A percentile compares a stretch with the other conserved stretches of the same genome.
Evolutionary conservation across 129 eudicot species (phyloP).

Genomic region (Artemisia annua): DNA sequence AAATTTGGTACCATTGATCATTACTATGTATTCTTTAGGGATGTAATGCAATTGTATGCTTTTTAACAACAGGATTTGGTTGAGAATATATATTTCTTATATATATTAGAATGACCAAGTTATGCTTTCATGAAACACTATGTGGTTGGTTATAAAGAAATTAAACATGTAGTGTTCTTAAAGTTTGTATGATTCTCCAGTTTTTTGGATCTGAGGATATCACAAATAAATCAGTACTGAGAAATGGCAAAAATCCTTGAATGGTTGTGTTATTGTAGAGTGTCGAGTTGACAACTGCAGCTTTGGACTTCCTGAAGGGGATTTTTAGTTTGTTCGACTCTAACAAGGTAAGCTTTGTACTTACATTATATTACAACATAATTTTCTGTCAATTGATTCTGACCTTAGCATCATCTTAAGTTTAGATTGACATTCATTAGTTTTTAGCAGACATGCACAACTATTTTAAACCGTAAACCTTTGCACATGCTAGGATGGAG

Average conservation of each 20-base stretch:
- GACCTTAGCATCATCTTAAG: conserved; percentile 4
- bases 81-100: neutral
- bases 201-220: conserved; percentile 8
- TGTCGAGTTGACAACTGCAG: conserved; percentile 82
- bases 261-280: conserved; percentile 53
- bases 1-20: conserved; percentile 10
- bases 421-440: conserved; percentile 8
- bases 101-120: neutral
- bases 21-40: neutral
- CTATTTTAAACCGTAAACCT: conserved; percentile 18
- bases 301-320: conserved; percentile 78
- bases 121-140: conserved; percentile 8
- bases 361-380: conserved; percentile 3
- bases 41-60: conserved; percentile 10
- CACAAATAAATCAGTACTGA: conserved; percentile 3
- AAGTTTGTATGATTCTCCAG: conserved; percentile 7
- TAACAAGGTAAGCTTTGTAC: conserved; percentile 56
- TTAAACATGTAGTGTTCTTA: neutral
- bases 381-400: conserved; percentile 1
- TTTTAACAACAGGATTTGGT: conserved; percentile 7
- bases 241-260: conserved; percentile 9
- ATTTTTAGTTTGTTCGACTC: conserved; percentile 71
- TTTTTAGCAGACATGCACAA: conserved; percentile 18
- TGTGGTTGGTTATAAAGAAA: neutral
- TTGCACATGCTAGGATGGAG: conserved; percentile 68